A percentile compares a stretch with the other conserved stretches of the same genome.
phyloP scores from a whole-genome alignment of 148 eudicot species.

The Heliamphora exappendiculata region DNA sequence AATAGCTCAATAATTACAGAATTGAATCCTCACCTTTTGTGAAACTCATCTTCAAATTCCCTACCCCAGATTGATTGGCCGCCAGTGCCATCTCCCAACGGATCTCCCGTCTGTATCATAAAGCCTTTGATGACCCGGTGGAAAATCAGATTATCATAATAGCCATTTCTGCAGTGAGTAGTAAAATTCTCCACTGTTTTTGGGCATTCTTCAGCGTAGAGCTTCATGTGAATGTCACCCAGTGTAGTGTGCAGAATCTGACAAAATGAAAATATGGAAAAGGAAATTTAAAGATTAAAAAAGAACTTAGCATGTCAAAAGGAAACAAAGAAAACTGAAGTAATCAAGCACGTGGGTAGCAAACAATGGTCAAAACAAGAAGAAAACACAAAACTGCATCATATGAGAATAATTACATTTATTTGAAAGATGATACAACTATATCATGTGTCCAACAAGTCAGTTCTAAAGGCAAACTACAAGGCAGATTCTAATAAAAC shows the following conservation, averaged over 20 bases:
- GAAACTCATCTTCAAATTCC: constrained; percentile 98
- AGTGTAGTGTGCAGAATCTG: constrained; percentile 89
- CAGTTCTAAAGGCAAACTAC: constrained; percentile 1
- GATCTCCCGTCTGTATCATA: constrained; percentile 99
- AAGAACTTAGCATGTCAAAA: not conserved
- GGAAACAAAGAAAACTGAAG: not conserved
- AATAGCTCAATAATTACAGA: not conserved
- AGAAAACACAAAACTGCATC: not conserved
- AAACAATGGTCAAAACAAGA: not conserved
- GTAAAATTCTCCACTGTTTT: constrained; percentile 98
- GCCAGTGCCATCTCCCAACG: constrained; percentile 99
- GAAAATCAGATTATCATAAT: constrained; percentile 92
- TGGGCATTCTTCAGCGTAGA: constrained; percentile 99
- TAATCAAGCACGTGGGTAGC: not conserved
- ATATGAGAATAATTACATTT: not conserved
- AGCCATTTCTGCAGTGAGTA: constrained; percentile 95
- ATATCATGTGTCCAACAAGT: not conserved
- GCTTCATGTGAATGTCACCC: constrained; percentile 96
- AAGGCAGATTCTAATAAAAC: not conserved
- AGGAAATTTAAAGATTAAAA: not conserved
- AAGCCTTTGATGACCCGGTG: constrained; percentile 97
- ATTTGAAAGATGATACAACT: not conserved
- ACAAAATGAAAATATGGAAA: not conserved
- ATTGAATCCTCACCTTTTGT: constrained; percentile 61
- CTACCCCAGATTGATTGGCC: constrained; percentile 99